A percentile compares a stretch with the other conserved stretches of the same genome.
phyloP scores from a whole-genome alignment of 768 basidiomycete genomes.

The Lentinula raphanica region DNA sequence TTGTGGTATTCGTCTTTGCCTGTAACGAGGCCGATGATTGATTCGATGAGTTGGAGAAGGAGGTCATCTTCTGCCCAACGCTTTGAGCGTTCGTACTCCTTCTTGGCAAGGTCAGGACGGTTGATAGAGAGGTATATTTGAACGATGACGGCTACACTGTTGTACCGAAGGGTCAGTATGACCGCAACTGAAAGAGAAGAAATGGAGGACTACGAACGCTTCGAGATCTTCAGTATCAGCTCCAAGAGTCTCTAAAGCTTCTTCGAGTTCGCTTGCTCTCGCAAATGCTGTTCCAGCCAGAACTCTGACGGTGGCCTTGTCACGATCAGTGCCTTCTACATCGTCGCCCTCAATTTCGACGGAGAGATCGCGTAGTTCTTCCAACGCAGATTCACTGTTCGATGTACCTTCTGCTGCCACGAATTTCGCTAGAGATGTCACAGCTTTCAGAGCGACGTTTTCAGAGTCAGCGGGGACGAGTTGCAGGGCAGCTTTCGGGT shows the following conservation, averaged over 20 bases:
- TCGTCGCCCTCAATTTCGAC: slow-evolving; percentile 85
- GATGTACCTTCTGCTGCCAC: slow-evolving; percentile 38
- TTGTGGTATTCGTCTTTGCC: slow-evolving; percentile 65
- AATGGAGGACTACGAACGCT: slow-evolving; percentile 52
- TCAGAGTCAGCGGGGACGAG: slow-evolving; percentile 55
- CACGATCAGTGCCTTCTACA: slow-evolving; percentile 56
- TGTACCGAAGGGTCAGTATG: neutral
- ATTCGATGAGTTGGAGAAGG: slow-evolving; percentile 85
- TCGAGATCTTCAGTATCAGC: slow-evolving; percentile 76
- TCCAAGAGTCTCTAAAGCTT: slow-evolving; percentile 85
- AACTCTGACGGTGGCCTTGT: slow-evolving; percentile 71
- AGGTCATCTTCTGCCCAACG: slow-evolving; percentile 87
- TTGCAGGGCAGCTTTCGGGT: slow-evolving; percentile 50
- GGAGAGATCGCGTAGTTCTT: slow-evolving; percentile 78
- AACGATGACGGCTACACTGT: slow-evolving; percentile 73
- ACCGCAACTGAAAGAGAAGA: neutral
- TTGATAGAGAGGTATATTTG: slow-evolving; percentile 91
- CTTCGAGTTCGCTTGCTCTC: slow-evolving; percentile 80
- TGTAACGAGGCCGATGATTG: slow-evolving; percentile 69
- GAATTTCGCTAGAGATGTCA: slow-evolving; percentile 69
- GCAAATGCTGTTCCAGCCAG: slow-evolving; percentile 86
- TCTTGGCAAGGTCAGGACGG: slow-evolving; percentile 81
- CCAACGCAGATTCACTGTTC: slow-evolving; percentile 57
- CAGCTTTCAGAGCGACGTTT: slow-evolving; percentile 65
- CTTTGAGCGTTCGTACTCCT: slow-evolving; percentile 78